A percentile compares a stretch with the other conserved stretches of the same genome.
These are phyloP conservation scores for Pyronema omphalodes DNA, from an alignment of 495 filamentous ascomycete species.

Conservation along the genomic window DNA sequence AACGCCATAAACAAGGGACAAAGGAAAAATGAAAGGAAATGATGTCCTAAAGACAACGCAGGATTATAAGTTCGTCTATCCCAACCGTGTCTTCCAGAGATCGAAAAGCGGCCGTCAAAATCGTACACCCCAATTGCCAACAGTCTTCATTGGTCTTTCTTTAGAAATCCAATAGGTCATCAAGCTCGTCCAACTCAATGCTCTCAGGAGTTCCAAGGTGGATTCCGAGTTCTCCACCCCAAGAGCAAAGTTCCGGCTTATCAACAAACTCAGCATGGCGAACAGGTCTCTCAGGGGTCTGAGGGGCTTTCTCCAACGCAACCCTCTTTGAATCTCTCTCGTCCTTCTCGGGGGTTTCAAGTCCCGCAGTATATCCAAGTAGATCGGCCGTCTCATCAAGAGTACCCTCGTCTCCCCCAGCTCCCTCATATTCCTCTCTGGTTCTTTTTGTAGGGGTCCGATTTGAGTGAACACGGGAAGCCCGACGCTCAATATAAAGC, in stretches of 20 bases:
- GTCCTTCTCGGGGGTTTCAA: conserved; percentile 15
- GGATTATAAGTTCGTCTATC: background rate
- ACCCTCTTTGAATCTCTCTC: conserved; percentile 9
- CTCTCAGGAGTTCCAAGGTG: conserved; percentile 69
- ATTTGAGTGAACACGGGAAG: conserved; percentile 25
- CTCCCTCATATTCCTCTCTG: conserved; percentile 26
- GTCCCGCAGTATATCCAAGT: conserved; percentile 25
- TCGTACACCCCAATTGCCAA: conserved; percentile 18
- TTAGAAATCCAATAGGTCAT: conserved; percentile 64
- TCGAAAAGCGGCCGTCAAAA: conserved; percentile 14
- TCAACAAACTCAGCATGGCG: conserved; percentile 33
- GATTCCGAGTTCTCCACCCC: conserved; percentile 37
- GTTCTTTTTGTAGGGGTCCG: conserved; percentile 27
- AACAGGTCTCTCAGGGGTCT: conserved; percentile 28
- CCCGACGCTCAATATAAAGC: conserved; percentile 57
- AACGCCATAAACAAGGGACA: conserved; percentile 5
- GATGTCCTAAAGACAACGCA: background rate
- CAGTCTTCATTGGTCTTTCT: conserved; percentile 7
- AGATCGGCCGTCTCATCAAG: conserved; percentile 35
- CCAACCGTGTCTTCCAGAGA: background rate
- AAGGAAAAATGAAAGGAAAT: conserved; percentile 11
- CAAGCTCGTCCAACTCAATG: conserved; percentile 80
- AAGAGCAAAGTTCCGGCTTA: conserved; percentile 33
- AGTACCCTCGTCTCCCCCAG: conserved; percentile 30
- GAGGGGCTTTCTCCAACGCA: conserved; percentile 19